These are phyloP conservation scores for Penicillium italicum DNA, from an alignment of 2,329 filamentous ascomycete genomes.

Conservation along the genomic window DNA sequence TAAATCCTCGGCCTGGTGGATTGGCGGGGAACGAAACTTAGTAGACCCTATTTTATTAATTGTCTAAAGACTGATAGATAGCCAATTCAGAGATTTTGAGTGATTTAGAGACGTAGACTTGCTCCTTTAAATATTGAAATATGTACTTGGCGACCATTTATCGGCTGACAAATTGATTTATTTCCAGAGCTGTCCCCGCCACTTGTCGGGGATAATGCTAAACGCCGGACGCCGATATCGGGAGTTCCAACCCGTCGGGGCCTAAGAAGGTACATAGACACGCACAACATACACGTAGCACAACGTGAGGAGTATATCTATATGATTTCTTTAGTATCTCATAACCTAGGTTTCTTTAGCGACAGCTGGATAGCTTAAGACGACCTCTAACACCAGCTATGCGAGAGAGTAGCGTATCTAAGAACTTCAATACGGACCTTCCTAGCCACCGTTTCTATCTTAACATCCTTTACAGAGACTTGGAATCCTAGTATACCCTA, in stretches of 20 bases:
- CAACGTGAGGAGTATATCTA: too few species aligned
- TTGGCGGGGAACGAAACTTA: constrained; percentile 9
- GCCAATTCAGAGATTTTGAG: neutral
- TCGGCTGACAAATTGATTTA: constrained; percentile 4
- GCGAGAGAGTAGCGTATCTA: neutral
- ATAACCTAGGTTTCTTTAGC: too few species aligned
- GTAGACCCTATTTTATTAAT: constrained; percentile 8
- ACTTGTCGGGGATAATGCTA: neutral
- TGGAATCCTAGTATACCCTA: neutral
- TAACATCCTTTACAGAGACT: neutral
- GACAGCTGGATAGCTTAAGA: too few species aligned
- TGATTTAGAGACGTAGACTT: neutral
- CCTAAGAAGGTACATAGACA: too few species aligned
- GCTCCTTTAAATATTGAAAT: neutral
- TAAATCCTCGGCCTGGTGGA: constrained; percentile 23
- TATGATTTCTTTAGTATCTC: too few species aligned
- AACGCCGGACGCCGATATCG: neutral
- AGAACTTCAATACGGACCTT: neutral
- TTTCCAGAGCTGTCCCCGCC: neutral
- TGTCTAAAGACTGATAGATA: neutral
- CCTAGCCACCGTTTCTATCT: neutral
- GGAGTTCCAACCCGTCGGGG: neutral
- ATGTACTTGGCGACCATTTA: neutral
- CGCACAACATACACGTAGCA: too few species aligned
- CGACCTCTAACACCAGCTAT: too few species aligned